A percentile compares a stretch with the other conserved stretches of the same genome.
Conservation (phyloP, 805 yeast genomes). For the Candida peoriensis region DNA sequence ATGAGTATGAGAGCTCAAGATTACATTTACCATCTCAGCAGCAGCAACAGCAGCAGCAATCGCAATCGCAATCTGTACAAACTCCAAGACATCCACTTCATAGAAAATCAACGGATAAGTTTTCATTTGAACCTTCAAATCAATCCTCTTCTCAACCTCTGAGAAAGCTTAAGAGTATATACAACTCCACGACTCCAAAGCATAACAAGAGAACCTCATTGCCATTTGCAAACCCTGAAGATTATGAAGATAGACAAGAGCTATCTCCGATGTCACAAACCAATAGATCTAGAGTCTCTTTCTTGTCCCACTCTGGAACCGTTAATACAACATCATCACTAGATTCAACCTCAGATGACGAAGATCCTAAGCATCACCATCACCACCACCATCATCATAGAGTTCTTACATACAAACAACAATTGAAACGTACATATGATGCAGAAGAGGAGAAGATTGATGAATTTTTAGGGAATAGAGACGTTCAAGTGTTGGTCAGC, state of each 20-base stretch:
- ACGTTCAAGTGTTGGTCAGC: constrained; percentile 69
- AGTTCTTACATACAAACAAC: constrained; percentile 1
- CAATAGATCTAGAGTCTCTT: constrained; percentile 12
- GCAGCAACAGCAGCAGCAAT: neutral
- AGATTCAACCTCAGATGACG: neutral
- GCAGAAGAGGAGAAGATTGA: constrained; percentile 29
- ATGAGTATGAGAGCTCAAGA: constrained; percentile 14
- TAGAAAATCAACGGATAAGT: constrained; percentile 6
- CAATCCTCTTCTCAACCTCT: constrained; percentile 2
- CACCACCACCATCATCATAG: too few species aligned
- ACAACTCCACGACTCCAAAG: constrained; percentile 1
- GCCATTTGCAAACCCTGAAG: constrained; percentile 23
- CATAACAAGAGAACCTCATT: neutral
- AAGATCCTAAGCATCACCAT: too few species aligned
- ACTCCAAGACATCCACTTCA: neutral
- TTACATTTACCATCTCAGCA: constrained; percentile 1
- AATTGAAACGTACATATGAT: constrained; percentile 2
- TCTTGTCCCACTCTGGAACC: constrained; percentile 1
- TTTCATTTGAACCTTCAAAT: constrained; percentile 6
- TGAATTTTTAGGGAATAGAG: constrained; percentile 44
- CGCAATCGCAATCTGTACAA: constrained; percentile 4
- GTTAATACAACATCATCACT: constrained; percentile 5
- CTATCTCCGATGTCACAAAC: constrained; percentile 10
- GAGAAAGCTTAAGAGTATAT: constrained; percentile 4
- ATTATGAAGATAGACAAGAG: constrained; percentile 18